Base-by-base conservation (phyloP, 441 rosid genomes). In the Theobroma grandiflorum region DNA sequence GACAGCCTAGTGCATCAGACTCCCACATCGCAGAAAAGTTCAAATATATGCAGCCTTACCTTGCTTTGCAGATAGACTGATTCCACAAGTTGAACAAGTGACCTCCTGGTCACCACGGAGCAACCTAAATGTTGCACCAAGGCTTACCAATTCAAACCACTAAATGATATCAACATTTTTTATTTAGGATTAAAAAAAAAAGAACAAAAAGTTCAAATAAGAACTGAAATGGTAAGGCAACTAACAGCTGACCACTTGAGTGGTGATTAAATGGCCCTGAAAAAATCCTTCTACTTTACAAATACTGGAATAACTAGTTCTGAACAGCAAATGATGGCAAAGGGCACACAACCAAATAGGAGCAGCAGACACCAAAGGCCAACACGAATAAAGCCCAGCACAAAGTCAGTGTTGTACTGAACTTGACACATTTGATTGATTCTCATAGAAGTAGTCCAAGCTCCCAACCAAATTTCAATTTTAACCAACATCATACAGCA, bases 351-450 rank as follows among this genome's bases (percentile, higher is more conserved):
- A 70, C 59, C 42, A 70, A 70, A 70, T 31, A 70, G 15, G 74
- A 70, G 62, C 26, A 70, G 62, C 26, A 52, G 61, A 72, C 16
- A 52, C 12, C 2, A 47, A 72, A 72, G 75, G 31, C 49, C 62
- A 37, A 72, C 9, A 20, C 12, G 37, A 55, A 72, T 37, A 57
- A 53, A 18, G 33, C 63, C 63, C 63, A 52, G 62, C 37, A 53
- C 35, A 72, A 72, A 72, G 37, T 22, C 64, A 55, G 76, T n/a
- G 12, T 14, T 18, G 76, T n/a, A 53, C 63, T 53, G n/a, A 72
- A 53, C 47, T 53, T 5, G 20, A 45, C 43, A 18, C 72, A 67
- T 43, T 67, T 43, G 72, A 67, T 67, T 43, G 33, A 43, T 18
- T 72, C 20, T 72, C 62, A 10, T 52, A 1, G 11, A 71, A 71